Base-by-base conservation (phyloP, 495 filamentous ascomycete species). In the Baudoinia panamericana region DNA sequence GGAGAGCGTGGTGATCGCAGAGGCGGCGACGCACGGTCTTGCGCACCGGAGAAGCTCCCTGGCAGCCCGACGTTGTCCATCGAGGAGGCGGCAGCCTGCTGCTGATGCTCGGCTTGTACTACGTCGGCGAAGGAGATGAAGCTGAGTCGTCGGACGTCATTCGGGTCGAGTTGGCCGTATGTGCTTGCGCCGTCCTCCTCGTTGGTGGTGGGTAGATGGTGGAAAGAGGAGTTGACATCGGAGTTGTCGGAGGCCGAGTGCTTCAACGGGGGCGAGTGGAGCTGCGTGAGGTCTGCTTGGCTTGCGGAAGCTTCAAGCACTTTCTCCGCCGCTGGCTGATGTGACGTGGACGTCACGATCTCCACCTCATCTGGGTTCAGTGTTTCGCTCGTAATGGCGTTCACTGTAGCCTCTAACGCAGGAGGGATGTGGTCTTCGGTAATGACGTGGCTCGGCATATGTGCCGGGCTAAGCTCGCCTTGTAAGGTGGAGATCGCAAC, bases 71-170 rank as follows among this genome's bases (percentile, higher is more conserved):
- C 76, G 15, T 43, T 41, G 18, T 19, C 10, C n/a, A 38, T 2
- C 2, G 30, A 11, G 9, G 30, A 38, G 18, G 22, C 39, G 18
- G 22, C 39, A 3, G 67, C 65, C 6, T 27, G 46, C n/a, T 35
- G 36, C 10, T 41, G 36, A 53, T 93, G 85, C 55, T 94, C 86
- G 18, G 80, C 72, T 56, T 90, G 83, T n/a, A 94, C 84, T 9
- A 93, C 82, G 53, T 94, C 86, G 21, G 87, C 84, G 56, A 94
- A 94, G 12, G 82, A 88, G 56, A 94, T 93, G 63, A 94, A 94
- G 59, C 76, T 83, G 35, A 94, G 63, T 10, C 86, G 73, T 18
- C 83, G 72, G n/a, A 84, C 71, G 59, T 93, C 85, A 24, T 71
- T 69, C 11, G 69, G 71, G 56, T 87, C 83, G 35, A 83, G 63